Evolutionary conservation across 2,329 filamentous ascomycete genomes (phyloP).

Genomic region (Trichoderma sp.): DNA sequence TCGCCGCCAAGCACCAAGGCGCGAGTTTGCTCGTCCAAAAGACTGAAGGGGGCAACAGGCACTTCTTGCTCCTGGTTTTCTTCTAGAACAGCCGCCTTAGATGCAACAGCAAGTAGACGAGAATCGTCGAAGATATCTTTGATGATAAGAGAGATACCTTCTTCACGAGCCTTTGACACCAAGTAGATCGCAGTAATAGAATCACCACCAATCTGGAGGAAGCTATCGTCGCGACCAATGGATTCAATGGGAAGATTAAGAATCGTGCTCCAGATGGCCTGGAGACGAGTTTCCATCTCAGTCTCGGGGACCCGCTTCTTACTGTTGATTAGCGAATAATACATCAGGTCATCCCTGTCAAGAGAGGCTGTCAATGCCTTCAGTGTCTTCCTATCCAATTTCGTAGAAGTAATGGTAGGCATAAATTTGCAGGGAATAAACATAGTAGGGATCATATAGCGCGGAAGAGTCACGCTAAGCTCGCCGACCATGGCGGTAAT

Average conservation of each 20-base stretch:
- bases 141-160: slow-evolving; percentile 19
- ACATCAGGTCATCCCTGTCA: background rate
- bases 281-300: slow-evolving; percentile 23
- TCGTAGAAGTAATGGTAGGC: slow-evolving; percentile 28
- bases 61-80: background rate
- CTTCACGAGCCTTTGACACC: slow-evolving; percentile 18
- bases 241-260: slow-evolving; percentile 14
- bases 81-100: background rate
- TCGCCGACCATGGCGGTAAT: slow-evolving; percentile 2
- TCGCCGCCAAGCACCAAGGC: background rate
- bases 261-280: slow-evolving; percentile 23
- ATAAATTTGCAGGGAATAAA: slow-evolving; percentile 41
- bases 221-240: slow-evolving; percentile 23
- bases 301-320: slow-evolving; percentile 8
- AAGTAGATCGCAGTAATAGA: slow-evolving; percentile 22
- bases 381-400: slow-evolving; percentile 15
- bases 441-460: slow-evolving; percentile 43
- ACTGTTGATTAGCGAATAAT: background rate
- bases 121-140: slow-evolving; percentile 21
- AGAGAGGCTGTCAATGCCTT: background rate
- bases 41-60: background rate
- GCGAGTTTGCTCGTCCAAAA: background rate
- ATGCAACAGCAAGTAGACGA: slow-evolving; percentile 17
- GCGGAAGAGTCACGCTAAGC: slow-evolving; percentile 22
- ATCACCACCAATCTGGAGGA: slow-evolving; percentile 24